phyloP scores from a whole-genome alignment of 495 filamentous ascomycete genomes.

The Usnea hakonensis region DNA sequence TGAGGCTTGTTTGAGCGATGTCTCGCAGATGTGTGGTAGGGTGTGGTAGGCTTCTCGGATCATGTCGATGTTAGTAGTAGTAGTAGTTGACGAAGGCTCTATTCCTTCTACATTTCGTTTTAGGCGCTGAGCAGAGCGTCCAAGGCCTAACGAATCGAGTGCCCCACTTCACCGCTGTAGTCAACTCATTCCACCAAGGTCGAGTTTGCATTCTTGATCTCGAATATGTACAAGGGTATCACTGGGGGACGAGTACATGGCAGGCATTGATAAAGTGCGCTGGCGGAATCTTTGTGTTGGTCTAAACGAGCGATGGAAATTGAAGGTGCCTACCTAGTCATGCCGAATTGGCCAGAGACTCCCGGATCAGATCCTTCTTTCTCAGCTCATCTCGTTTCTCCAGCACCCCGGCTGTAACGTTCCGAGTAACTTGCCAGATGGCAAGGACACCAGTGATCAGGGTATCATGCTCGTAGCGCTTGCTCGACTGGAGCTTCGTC shows the following conservation, averaged over 20 bases:
- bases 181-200: not conserved
- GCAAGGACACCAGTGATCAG: constrained; percentile 36
- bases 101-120: too few relatives aligned
- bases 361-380: constrained; percentile 36
- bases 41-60: too few relatives aligned
- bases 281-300: constrained; percentile 53
- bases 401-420: constrained; percentile 35
- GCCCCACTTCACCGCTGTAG: constrained; percentile 13
- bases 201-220: not conserved
- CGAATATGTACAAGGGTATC: constrained; percentile 4
- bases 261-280: constrained; percentile 38
- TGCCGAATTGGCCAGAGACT: constrained; percentile 45
- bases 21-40: too few relatives aligned
- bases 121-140: too few relatives aligned
- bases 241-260: constrained; percentile 13
- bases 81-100: too few relatives aligned
- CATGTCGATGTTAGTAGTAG: too few relatives aligned
- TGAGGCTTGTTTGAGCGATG: too few relatives aligned
- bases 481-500: constrained; percentile 55
- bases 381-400: constrained; percentile 26
- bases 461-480: constrained; percentile 51
- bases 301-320: constrained; percentile 59
- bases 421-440: constrained; percentile 31
- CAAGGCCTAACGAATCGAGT: constrained; percentile 12
- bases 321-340: constrained; percentile 52